Base-by-base conservation (phyloP, 2,329 filamentous ascomycete species). In the Phialocephala subalpina region DNA sequence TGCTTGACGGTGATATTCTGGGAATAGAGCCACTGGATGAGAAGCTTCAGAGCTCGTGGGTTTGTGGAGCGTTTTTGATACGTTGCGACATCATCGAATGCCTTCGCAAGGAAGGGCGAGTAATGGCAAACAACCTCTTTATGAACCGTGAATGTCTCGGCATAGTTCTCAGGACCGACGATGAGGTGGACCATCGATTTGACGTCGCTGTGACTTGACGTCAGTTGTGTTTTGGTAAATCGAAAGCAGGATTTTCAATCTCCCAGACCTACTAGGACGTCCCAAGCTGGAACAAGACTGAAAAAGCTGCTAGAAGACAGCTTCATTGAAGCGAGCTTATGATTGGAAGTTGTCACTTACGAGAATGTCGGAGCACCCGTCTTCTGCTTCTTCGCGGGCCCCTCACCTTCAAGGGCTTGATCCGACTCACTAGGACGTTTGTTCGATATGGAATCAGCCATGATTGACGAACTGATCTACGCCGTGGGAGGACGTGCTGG, bases 101-200 rank as follows among this genome's bases (percentile, higher is more conserved):
- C 62, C 0, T 57, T 61, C 0, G 63, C 29, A 8, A 67, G 55
- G 1, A 65, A 63, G 2, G 59, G 63, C 1, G 59, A 67, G 16
- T 66, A 60, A 22, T 60, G 53, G 12, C 65, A 68, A 12, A 40
- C 66, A 9, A 67, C 40, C 3, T 65, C 47, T n/a, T 68, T 69
- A n/a, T 67, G 65, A 7, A 69, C 29, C 0, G 55, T 27, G 27
- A 67, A 67, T 12, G 60, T 25, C 7, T 1, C 20, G 22, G n/a
- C 27, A 1, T 16, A 1, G 18, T 42, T 14, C 1, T 12, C 45
- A 2, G n/a, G 2, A 2, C 11, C 38, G n/a, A 25, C 60, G 14
- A 53, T 55, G 0, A 67, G 53, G 45, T 25, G 5, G 6, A 49
- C n/a, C n/a, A 27, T 25, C 20, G 11, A 12, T 7, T 25, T 20